Evolutionary conservation across 2,329 filamentous ascomycete genomes (phyloP).

Genomic region (Fusarium verrucosum): DNA sequence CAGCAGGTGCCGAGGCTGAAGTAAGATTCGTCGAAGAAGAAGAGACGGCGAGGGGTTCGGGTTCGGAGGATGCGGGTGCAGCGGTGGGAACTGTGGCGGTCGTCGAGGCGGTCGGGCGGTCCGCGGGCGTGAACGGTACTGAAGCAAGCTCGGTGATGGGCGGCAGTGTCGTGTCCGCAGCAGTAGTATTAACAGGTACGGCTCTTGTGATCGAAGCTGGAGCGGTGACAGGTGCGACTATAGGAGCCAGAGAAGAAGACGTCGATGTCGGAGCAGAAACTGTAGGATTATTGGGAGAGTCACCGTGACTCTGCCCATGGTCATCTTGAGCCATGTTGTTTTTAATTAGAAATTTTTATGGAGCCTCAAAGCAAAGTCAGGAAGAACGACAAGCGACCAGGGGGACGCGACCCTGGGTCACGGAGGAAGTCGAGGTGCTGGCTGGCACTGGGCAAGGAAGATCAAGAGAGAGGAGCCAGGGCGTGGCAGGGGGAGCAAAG

Average conservation of each 20-base stretch:
- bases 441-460: conserved; percentile 44
- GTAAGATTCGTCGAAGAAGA: conserved; percentile 26
- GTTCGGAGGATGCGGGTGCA: conserved; percentile 25
- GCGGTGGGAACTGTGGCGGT: conserved; percentile 26
- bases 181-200: conserved; percentile 14
- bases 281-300: conserved; percentile 44
- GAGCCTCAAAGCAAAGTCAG: conserved; percentile 49
- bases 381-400: conserved; percentile 44
- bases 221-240: conserved; percentile 35
- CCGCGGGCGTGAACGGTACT: conserved; percentile 22
- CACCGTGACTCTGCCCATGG: conserved; percentile 44
- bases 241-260: conserved; percentile 41
- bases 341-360: conserved; percentile 52
- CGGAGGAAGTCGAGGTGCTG: conserved; percentile 39
- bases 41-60: conserved; percentile 26
- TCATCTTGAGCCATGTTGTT: conserved; percentile 49
- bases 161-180: conserved; percentile 35
- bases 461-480: conserved; percentile 38
- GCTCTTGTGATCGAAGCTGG: conserved; percentile 29
- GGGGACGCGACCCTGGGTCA: conserved; percentile 46
- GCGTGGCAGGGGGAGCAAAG: conserved; percentile 41
- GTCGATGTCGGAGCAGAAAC: conserved; percentile 39
- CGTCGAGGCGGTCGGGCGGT: conserved; percentile 32
- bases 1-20: conserved; percentile 31
- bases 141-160: conserved; percentile 32